A percentile compares a stretch with the other conserved stretches of the same genome.
phyloP scores from a whole-genome alignment of 2,329 filamentous ascomycete genomes.

The Fusarium bactridioides region DNA sequence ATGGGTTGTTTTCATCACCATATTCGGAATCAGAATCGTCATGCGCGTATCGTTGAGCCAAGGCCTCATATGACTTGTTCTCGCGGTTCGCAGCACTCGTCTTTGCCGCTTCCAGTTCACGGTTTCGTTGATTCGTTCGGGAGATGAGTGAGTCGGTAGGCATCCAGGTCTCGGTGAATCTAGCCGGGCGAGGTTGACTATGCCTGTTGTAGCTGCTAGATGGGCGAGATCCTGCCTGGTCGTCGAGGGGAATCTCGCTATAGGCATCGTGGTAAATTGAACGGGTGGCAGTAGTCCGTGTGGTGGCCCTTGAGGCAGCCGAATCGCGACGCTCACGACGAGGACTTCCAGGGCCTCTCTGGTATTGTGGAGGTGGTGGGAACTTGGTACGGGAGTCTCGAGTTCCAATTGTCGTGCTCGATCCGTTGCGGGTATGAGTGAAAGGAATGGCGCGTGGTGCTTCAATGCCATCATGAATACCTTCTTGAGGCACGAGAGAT shows the following conservation, averaged over 20 bases:
- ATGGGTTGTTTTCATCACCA: conserved; percentile 48
- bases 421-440: conserved; percentile 76
- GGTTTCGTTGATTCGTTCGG: conserved; percentile 62
- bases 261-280: conserved; percentile 56
- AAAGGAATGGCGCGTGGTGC: conserved; percentile 74
- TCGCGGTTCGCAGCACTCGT: conserved; percentile 44
- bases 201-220: conserved; percentile 32
- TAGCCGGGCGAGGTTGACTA: conserved; percentile 50
- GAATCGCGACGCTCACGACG: conserved; percentile 56
- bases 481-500: conserved; percentile 55
- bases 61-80: conserved; percentile 54
- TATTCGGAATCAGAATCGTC: conserved; percentile 53
- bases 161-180: conserved; percentile 64
- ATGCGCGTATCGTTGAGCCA: conserved; percentile 55
- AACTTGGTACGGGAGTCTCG: conserved; percentile 64
- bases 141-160: conserved; percentile 62
- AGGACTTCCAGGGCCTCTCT: conserved; percentile 54
- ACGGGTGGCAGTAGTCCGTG: conserved; percentile 54
- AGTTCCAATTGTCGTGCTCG: conserved; percentile 63
- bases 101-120: conserved; percentile 50
- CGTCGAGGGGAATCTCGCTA: conserved; percentile 57
- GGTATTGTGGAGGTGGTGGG: conserved; percentile 62
- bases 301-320: conserved; percentile 54
- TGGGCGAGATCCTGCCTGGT: conserved; percentile 44
- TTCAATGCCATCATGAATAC: conserved; percentile 55